Evolutionary conservation across 2,329 filamentous ascomycete species (phyloP), one percentile per base, ranked within the genome.

Genomic region (Colletotrichum godetiae): DNA sequence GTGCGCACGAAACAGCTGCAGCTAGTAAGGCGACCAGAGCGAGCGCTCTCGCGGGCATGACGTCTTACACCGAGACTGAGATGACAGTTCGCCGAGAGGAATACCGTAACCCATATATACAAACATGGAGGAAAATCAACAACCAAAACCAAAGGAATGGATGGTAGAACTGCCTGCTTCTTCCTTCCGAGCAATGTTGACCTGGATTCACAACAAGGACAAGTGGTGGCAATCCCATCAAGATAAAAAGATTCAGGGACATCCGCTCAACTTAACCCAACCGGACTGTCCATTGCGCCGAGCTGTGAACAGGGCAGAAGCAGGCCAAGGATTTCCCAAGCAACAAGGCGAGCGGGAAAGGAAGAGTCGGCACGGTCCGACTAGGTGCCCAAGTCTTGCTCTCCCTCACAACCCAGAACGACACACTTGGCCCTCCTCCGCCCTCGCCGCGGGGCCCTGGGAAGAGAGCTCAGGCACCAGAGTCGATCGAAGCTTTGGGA

Each of bases 1-100:
- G 80, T 13, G 76, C 75, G 7, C 77, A 77, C 8, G 72, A 69
- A n/a, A 71, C 76, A 22, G 76, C 57, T 49, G 76, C 49, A 33
- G 76, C 74, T 65, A 79, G 57, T 27, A 77, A 31, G 59, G 65
- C 75, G 29, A 77, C 63, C 27, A 75, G 49, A 66, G 72, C 52
- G 63, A 72, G 59, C 57, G 55, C 57, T 64, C 29, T 15, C 59
- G 46, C 35, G 22, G 53, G 31, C 74, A 75, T 74, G 67, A 65
- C 63, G 72, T 52, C 60, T 70, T 57, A 11, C 65, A 63, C 69
- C 69, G 58, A 68, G 29, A 59, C 52, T 65, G 49, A 68, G 37
- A 63, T 62, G 53, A 53, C 58, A 64, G 19, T 29, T 57, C 70
- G 46, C 67, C 67, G 35, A 61, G 33, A 60, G 31, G 27, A 60